A percentile compares a stretch with the other conserved stretches of the same genome.
These are phyloP conservation scores for Aegilops umbellulata DNA, from an alignment of 176 grass and related monocot genomes.

Conservation along the genomic window DNA sequence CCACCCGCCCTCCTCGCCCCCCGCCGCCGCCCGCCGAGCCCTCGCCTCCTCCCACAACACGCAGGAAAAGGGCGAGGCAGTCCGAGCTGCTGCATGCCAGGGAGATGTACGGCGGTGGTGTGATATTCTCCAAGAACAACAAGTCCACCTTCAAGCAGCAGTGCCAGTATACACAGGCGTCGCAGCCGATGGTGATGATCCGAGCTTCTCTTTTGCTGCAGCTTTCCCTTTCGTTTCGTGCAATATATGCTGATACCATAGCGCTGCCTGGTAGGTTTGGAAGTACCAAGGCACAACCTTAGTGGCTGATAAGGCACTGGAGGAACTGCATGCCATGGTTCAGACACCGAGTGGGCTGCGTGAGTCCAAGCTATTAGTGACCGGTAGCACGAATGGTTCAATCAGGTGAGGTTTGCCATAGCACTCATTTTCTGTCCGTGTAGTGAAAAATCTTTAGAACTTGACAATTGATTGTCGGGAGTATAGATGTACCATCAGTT, in stretches of 20 bases:
- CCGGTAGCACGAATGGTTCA: constrained; percentile 47
- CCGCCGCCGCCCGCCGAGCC: not conserved
- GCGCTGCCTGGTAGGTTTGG: constrained; percentile 40
- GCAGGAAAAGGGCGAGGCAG: constrained; percentile 47
- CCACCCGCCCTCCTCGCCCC: constrained; percentile 20
- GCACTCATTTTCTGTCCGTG: not conserved
- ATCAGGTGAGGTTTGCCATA: constrained; percentile 41
- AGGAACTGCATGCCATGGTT: constrained; percentile 33
- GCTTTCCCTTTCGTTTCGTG: not conserved
- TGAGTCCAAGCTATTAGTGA: constrained; percentile 38
- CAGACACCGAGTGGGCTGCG: constrained; percentile 51
- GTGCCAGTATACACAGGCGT: constrained; percentile 60
- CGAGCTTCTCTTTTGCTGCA: not conserved
- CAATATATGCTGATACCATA: not conserved
- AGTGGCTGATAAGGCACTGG: constrained; percentile 48
- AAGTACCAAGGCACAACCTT: constrained; percentile 40
- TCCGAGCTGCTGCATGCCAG: constrained; percentile 52
- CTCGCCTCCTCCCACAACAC: not conserved
- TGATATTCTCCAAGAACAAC: constrained; percentile 40
- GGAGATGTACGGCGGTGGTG: constrained; percentile 59
- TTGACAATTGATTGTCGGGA: not conserved
- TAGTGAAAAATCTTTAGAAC: not conserved
- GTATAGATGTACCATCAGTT: not conserved
- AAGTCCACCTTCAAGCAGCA: constrained; percentile 53
- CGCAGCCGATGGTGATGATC: constrained; percentile 45